phyloP scores from a whole-genome alignment of 305 asterid genomes.

The Nicotiana rustica region DNA sequence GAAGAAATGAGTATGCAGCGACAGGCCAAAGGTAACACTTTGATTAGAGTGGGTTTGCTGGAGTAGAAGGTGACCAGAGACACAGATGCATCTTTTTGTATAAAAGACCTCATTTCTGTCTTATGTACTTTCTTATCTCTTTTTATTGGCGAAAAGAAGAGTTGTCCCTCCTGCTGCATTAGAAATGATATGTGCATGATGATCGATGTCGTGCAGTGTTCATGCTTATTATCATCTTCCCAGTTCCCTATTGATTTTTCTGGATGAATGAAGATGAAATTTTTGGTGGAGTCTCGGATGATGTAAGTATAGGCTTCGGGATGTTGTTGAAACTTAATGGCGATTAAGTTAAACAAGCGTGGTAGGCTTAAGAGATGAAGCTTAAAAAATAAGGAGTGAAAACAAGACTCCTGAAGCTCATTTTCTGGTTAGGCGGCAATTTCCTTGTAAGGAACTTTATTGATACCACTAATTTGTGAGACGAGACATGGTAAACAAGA shows the following conservation, averaged over 20 bases:
- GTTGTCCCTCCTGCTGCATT: constrained; percentile 24
- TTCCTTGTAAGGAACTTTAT: background rate
- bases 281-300: background rate
- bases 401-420: background rate
- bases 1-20: background rate
- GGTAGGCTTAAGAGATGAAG: background rate
- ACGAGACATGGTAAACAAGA: background rate
- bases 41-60: background rate
- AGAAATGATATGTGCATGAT: background rate
- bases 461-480: no score
- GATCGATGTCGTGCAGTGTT: background rate
- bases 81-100: background rate
- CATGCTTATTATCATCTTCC: constrained; percentile 1
- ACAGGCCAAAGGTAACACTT: background rate
- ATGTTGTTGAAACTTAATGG: background rate
- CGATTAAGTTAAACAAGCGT: background rate
- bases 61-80: background rate
- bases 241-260: background rate
- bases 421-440: background rate
- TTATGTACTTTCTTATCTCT: constrained; percentile 23
- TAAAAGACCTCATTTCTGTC: constrained; percentile 8
- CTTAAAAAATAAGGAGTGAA: background rate
- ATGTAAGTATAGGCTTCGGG: background rate
- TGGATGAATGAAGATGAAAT: background rate
- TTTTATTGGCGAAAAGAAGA: background rate